Conservation (phyloP, 805 yeast genomes). For the Candida michaelii region DNA sequence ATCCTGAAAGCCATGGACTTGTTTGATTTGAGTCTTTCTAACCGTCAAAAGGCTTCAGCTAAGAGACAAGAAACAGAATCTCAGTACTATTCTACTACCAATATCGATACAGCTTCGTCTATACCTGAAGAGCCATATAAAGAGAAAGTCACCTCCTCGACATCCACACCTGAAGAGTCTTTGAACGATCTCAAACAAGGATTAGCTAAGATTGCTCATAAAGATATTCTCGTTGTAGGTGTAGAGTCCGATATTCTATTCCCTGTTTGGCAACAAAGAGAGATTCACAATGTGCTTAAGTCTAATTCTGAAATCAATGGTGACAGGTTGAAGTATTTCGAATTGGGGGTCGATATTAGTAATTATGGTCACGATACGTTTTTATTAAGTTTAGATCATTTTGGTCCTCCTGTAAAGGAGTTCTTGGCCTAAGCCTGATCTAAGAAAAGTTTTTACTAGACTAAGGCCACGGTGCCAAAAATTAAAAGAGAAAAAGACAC, state of each 20-base stretch:
- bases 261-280: constrained; percentile 94
- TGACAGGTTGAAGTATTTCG: constrained; percentile 54
- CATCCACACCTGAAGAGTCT: constrained; percentile 55
- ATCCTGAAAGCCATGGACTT: constrained; percentile 93
- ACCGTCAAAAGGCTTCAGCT: constrained; percentile 43
- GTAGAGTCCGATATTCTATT: constrained; percentile 91
- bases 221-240: constrained; percentile 76
- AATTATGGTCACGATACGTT: constrained; percentile 92
- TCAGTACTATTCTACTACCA: constrained; percentile 17
- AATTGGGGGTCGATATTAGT: constrained; percentile 73
- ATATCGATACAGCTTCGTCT: constrained; percentile 17
- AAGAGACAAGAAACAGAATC: constrained; percentile 41
- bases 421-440: too few species aligned
- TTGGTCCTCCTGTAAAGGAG: constrained; percentile 71
- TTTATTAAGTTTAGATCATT: constrained; percentile 71
- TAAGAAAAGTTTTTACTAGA: too few species aligned
- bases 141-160: constrained; percentile 49
- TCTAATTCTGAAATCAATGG: constrained; percentile 24
- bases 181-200: constrained; percentile 65
- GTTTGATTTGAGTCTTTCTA: constrained; percentile 68
- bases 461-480: too few species aligned
- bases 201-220: constrained; percentile 57
- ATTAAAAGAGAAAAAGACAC: too few species aligned
- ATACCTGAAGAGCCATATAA: constrained; percentile 54
- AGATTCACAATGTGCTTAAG: constrained; percentile 62